Evolutionary conservation across 2,329 filamentous ascomycete genomes (phyloP).

Genomic region (Zasmidium cellare): DNA sequence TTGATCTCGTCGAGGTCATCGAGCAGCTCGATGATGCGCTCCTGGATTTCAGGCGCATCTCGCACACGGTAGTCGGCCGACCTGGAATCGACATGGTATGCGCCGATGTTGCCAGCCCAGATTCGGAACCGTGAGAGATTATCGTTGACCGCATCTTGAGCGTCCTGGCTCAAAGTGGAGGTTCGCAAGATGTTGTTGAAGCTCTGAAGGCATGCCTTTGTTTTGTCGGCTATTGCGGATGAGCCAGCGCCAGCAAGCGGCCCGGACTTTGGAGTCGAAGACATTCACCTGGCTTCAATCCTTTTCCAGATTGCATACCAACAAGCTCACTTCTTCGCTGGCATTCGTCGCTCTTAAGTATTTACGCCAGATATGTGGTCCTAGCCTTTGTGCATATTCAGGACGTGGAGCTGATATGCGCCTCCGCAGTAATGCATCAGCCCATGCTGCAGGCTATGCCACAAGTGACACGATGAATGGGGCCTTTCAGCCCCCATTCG

Average conservation of each 20-base stretch:
- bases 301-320: no score
- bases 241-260: not conserved
- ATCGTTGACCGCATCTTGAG: not conserved
- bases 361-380: no score
- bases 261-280: not conserved
- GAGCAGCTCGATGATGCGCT: constrained; percentile 26
- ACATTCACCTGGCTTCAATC: not conserved
- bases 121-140: constrained; percentile 23
- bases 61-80: constrained; percentile 30
- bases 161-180: not conserved
- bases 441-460: no score
- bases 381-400: no score
- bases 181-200: not conserved
- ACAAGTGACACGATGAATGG: no score
- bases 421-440: no score
- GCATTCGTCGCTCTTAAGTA: no score
- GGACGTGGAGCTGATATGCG: no score
- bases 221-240: not conserved
- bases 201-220: not conserved
- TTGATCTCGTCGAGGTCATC: constrained; percentile 21
- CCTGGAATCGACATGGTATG: constrained; percentile 23
- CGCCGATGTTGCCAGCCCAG: constrained; percentile 36
- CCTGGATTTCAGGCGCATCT: constrained; percentile 24
- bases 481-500: no score
- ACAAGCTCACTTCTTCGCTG: no score